Evolutionary conservation across 345 rosid genomes (phyloP), one percentile per base, ranked within the genome.

Genomic region (sweet orange (Citrus sinensis)): DNA sequence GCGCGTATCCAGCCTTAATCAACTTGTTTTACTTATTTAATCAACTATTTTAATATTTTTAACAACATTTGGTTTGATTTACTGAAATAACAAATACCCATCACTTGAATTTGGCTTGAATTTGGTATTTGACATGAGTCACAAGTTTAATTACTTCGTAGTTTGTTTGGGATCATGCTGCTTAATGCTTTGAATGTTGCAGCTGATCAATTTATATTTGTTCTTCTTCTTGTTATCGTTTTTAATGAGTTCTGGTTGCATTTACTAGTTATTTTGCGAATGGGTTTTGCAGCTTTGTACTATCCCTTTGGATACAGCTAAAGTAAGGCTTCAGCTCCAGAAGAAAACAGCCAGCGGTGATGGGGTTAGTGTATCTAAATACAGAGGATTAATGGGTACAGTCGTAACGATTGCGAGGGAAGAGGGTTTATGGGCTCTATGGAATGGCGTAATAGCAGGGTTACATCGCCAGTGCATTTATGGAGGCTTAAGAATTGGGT

Each of bases 281-380:
- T 73, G 75, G 76, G 72, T 76, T 81, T 55, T 83, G 82, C 88
- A 96, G 99, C 85, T 92, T 82, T 92, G 89, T 75, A 96, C 99
- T 25, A 79, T 96, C 66, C 97, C 99, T 11, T 81, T 96, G 84
- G 99, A 96, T 84, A 92, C 91, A 30, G 98, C 97, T 46, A 96
- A 96, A 89, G 99, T 96, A 37, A 90, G 99, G 88, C 98, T 96
- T 77, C 99, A 94, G 87, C 98, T 96, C 51, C 99, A 96, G 78
- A 90, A 85, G 83, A 90, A 89, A 85, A 81, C 86, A 59, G 78
- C 81, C 11, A 81, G 84, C 0, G 92, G 85, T 19, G 98, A 92
- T 56, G 97, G 89, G 56, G 79, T 61, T 46, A 83, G 27, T 62
- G 70, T 80, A 42, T 91, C 97, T 0, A 92, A 96, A 76, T 94